phyloP scores from a whole-genome alignment of 768 basidiomycete species.

The Leccinum arenicola region DNA sequence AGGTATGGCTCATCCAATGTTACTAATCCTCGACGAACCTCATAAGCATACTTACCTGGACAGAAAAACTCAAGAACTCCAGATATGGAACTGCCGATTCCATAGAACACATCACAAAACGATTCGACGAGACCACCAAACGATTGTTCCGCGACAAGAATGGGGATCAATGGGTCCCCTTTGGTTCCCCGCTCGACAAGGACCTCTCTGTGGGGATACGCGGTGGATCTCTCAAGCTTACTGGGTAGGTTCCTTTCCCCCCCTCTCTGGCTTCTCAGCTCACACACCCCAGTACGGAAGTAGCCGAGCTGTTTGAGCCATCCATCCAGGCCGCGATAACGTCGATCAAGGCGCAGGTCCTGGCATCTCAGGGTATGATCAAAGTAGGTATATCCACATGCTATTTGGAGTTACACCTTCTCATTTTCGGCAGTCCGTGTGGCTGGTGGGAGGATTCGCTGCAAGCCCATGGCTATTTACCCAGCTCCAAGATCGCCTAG shows the following conservation, averaged over 20 bases:
- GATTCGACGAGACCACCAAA: constrained; percentile 83
- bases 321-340: constrained; percentile 70
- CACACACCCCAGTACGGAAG: constrained; percentile 37
- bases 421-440: constrained; percentile 56
- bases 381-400: constrained; percentile 39
- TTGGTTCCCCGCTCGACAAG: constrained; percentile 78
- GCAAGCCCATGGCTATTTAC: constrained; percentile 78
- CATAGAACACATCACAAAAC: constrained; percentile 74
- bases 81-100: constrained; percentile 70
- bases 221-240: constrained; percentile 67
- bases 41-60: constrained; percentile 7
- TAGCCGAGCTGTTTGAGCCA: constrained; percentile 75
- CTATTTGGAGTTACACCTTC: constrained; percentile 1
- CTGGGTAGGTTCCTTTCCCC: constrained; percentile 47
- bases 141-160: constrained; percentile 69
- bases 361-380: constrained; percentile 64
- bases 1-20: constrained; percentile 43
- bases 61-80: constrained; percentile 71
- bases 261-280: constrained; percentile 6
- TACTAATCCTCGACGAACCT: not conserved
- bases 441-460: constrained; percentile 78
- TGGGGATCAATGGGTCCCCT: constrained; percentile 68
- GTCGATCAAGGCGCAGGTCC: constrained; percentile 70
- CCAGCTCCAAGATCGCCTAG: constrained; percentile 70
- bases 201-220: constrained; percentile 68